Evolutionary conservation across 2,329 filamentous ascomycete genomes (phyloP), one percentile per base, ranked within the genome.

Genomic region (Ophiobolus disseminans): DNA sequence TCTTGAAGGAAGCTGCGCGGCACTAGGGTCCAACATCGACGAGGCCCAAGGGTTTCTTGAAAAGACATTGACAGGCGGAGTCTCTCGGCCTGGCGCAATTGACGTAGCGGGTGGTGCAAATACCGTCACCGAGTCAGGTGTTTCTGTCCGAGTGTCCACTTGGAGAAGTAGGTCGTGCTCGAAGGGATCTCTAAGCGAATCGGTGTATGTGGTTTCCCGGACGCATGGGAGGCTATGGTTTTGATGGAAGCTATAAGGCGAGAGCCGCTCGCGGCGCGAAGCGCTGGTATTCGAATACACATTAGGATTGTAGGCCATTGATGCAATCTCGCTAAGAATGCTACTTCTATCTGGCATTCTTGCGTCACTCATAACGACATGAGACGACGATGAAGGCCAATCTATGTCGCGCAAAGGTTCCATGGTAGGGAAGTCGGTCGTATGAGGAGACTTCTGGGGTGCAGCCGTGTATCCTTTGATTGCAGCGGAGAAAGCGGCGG

Each of bases 161-260:
- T 63, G 62, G 3, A 71, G 53, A 14, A 65, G 58, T 3, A 71
- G 44, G 30, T 68, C 68, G 28, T 66, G 60, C 36, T 69, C 66
- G 38, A 66, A 64, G 2, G 60, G 53, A n/a, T 65, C 62, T 11
- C 50, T 40, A 30, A 60, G 65, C 1, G 62, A 58, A 17, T 64
- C 57, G 19, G 51, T 60, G 39, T 52, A 44, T 8, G 39, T 11
- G 2, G 55, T 40, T 11, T 60, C 50, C 5, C 22, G 50, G 6
- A 56, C 38, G 14, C 55, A 48, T 31, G 49, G 31, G 3, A 50
- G 46, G 28, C 39, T 53, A 16, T 40, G 39, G 28, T 41, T 45
- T 3, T 47, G 17, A n/a, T 38, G 23, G 16, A 38, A 44, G 40
- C 37, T 57, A 19, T 67, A 63, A 6, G 61, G 62, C 13, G 60